phyloP scores from a whole-genome alignment of 768 basidiomycete species.

The Thelephora ganbajun region DNA sequence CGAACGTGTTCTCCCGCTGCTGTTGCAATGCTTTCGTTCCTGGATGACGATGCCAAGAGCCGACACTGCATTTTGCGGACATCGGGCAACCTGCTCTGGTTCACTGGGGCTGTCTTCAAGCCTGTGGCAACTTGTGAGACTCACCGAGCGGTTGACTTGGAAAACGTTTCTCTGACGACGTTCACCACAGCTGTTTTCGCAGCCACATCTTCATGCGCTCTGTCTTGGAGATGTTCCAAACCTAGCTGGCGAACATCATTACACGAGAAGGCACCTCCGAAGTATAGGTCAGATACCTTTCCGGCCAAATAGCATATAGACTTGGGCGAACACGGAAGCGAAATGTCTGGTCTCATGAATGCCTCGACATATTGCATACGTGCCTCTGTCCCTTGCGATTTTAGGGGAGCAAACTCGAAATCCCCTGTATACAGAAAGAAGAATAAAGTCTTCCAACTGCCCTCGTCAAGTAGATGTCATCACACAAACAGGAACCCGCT shows the following conservation, averaged over 20 bases:
- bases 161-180: neutral
- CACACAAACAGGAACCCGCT: neutral
- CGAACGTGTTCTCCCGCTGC: too few relatives aligned
- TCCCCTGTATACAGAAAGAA: neutral
- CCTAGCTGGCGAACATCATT: conserved; percentile 36
- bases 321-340: neutral
- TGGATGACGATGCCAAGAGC: too few relatives aligned
- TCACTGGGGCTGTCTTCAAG: too few relatives aligned
- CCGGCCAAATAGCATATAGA: neutral
- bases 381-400: neutral
- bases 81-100: too few relatives aligned
- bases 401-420: neutral
- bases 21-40: too few relatives aligned
- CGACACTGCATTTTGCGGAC: too few relatives aligned
- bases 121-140: too few relatives aligned
- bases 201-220: conserved; percentile 7
- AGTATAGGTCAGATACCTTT: too few relatives aligned
- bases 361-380: neutral
- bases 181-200: neutral
- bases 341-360: neutral
- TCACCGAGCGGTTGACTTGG: too few relatives aligned
- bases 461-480: neutral
- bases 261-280: conserved; percentile 21
- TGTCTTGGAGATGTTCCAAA: neutral
- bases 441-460: neutral